phyloP scores from a whole-genome alignment of 805 yeast genomes.

The Maudiozyma serrabonitensis region DNA sequence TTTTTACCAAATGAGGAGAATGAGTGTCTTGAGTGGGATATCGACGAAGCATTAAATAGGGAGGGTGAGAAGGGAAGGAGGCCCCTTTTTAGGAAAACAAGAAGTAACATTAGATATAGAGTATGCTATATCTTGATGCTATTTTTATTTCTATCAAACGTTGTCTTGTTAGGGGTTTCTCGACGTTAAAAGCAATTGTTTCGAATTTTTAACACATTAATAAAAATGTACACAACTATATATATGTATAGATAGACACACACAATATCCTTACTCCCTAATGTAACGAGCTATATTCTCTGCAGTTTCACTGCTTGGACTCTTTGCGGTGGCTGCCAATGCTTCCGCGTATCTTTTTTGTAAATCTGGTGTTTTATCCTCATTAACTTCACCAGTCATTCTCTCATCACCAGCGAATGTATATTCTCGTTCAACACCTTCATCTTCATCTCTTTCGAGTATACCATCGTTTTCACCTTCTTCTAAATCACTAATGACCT shows the following conservation, averaged over 20 bases:
- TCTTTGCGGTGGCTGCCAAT: constrained; percentile 50
- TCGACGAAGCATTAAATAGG: no score
- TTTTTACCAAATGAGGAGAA: no score
- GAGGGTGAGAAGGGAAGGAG: no score
- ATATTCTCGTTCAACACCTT: constrained; percentile 55
- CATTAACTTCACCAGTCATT: constrained; percentile 46
- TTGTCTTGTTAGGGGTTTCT: no score
- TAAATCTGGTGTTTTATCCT: constrained; percentile 34
- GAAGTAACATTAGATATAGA: no score
- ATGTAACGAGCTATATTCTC: constrained; percentile 65
- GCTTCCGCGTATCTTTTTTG: constrained; percentile 69
- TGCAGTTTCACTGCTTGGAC: constrained; percentile 57
- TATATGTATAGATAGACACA: background rate
- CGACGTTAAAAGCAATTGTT: no score
- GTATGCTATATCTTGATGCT: no score
- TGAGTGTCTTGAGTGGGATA: no score
- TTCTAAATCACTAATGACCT: constrained; percentile 37
- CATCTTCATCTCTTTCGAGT: constrained; percentile 39
- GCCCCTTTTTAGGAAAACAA: no score
- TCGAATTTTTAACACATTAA: no score
- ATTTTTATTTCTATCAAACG: no score
- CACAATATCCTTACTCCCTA: constrained; percentile 24
- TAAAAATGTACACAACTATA: background rate
- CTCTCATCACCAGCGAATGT: constrained; percentile 61
- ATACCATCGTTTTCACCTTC: constrained; percentile 37